These are phyloP conservation scores for Apiotrichum laibachii DNA, from an alignment of 1,284 basidiomycete genomes.

Conservation along the genomic window DNA sequence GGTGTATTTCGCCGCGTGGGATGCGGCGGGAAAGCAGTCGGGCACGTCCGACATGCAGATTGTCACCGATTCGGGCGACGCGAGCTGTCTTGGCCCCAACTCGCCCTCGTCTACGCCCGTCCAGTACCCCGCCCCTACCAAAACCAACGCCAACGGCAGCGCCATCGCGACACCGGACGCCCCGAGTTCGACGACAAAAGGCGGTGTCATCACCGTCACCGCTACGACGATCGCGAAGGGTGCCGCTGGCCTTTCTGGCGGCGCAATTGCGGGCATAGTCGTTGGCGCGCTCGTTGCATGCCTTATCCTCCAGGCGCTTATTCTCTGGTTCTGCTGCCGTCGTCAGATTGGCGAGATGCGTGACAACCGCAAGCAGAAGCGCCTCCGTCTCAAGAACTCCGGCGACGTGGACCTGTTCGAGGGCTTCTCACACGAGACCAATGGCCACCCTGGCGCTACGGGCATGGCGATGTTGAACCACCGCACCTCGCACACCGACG, in stretches of 20 bases:
- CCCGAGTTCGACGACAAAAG: slow-evolving; percentile 13
- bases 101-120: slow-evolving; percentile 10
- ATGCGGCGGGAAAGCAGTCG: slow-evolving; percentile 25
- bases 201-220: slow-evolving; percentile 31
- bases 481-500: slow-evolving; percentile 10
- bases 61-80: slow-evolving; percentile 20
- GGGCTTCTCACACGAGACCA: neutral
- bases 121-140: slow-evolving; percentile 11
- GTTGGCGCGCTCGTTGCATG: slow-evolving; percentile 35
- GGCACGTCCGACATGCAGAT: slow-evolving; percentile 36
- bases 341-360: slow-evolving; percentile 31
- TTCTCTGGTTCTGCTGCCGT: slow-evolving; percentile 46
- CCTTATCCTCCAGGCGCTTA: slow-evolving; percentile 28
- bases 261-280: slow-evolving; percentile 44
- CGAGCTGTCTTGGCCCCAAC: slow-evolving; percentile 30
- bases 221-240: slow-evolving; percentile 9
- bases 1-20: slow-evolving; percentile 40
- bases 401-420: slow-evolving; percentile 35
- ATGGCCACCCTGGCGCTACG: neutral
- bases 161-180: neutral
- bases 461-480: neutral
- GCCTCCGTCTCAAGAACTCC: slow-evolving; percentile 7
- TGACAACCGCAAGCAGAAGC: slow-evolving; percentile 33
- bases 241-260: slow-evolving; percentile 29
- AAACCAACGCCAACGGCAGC: neutral